Percentiles rank a stretch among this genome's conserved stretches.
Conservation (phyloP, 129 eudicot genomes). For the Centella asiatica region DNA sequence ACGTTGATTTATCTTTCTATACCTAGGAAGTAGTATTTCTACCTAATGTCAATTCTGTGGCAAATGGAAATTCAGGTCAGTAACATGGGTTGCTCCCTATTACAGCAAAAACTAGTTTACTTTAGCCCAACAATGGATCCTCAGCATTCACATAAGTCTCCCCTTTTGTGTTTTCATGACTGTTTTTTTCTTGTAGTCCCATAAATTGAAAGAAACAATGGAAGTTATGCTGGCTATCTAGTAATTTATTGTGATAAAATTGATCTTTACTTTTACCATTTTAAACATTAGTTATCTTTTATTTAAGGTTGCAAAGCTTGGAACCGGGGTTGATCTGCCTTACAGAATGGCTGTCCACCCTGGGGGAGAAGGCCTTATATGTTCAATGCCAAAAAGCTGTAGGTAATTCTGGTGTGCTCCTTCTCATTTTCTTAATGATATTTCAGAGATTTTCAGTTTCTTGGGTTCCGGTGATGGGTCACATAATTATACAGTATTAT, state of each 20-base stretch:
- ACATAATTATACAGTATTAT: no score
- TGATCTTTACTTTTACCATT: neutral
- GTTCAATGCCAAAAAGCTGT: slow-evolving; percentile 79
- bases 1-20: no score
- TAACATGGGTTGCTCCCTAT: neutral
- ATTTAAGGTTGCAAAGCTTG: slow-evolving; percentile 55
- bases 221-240: neutral
- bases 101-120: neutral
- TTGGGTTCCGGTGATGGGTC: no score
- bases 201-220: neutral
- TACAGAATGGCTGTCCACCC: slow-evolving; percentile 98
- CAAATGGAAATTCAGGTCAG: no score
- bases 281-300: neutral
- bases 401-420: slow-evolving; percentile 32
- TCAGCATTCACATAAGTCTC: neutral
- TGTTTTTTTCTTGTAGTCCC: neutral
- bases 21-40: no score
- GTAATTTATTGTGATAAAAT: neutral
- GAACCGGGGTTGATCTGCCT: slow-evolving; percentile 65
- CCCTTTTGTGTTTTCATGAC: neutral
- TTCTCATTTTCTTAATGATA: slow-evolving; percentile 1
- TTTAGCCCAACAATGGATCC: neutral
- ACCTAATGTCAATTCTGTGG: no score
- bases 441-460: no score
- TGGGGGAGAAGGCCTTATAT: slow-evolving; percentile 74